Percentiles rank a stretch among this genome's conserved stretches.
These are phyloP conservation scores for Cordyceps cicadae DNA, from an alignment of 2,329 filamentous ascomycete species.

Conservation along the genomic window DNA sequence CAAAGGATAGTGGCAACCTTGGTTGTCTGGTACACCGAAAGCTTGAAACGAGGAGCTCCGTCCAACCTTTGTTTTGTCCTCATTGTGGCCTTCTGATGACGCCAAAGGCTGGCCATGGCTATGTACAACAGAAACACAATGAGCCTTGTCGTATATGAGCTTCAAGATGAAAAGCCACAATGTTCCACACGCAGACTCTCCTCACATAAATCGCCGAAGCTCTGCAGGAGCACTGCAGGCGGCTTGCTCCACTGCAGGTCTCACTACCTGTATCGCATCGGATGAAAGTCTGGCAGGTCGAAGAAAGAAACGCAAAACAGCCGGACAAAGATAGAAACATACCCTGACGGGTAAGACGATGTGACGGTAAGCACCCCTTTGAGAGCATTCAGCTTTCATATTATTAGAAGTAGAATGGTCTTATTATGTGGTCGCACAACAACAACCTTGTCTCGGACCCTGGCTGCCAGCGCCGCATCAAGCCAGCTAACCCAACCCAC, in stretches of 20 bases:
- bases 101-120: not conserved
- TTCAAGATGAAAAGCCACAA: not conserved
- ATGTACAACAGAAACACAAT: not conserved
- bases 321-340: not conserved
- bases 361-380: not conserved
- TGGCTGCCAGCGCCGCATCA: not conserved
- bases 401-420: not conserved
- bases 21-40: not conserved
- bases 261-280: not conserved
- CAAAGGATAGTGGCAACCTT: not conserved
- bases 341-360: not conserved
- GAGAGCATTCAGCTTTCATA: not conserved
- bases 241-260: conserved; percentile 6
- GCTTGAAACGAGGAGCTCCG: not conserved
- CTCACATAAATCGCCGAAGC: not conserved
- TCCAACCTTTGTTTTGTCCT: not conserved
- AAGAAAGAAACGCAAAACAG: not conserved
- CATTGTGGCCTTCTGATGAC: not conserved
- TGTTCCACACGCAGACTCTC: not conserved
- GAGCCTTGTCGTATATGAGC: not conserved
- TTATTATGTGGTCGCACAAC: not conserved
- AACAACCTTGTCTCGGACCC: conserved; percentile 7
- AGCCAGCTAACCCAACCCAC: conserved; percentile 4
- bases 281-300: not conserved
- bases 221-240: not conserved